Evolutionary conservation across 176 grass and related monocot species (phyloP), one percentile per base, ranked within the genome.

Genomic region (Carex scoparia): DNA sequence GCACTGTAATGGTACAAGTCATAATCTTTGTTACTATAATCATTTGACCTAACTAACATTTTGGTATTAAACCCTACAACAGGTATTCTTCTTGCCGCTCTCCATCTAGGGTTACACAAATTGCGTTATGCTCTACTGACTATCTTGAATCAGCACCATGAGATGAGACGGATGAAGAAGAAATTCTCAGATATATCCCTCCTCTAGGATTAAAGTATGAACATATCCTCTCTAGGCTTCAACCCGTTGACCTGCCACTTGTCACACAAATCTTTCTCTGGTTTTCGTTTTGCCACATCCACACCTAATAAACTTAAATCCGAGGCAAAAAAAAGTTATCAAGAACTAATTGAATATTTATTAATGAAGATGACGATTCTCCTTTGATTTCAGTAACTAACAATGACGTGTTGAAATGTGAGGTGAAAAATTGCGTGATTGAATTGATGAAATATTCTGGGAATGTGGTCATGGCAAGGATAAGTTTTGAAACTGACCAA

Each of bases 341-440:
- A 99, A 84, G 91, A 98, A 38, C 91, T 94, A 91, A 78, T 95
- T 1, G 96, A 95, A 84, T 98, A 98, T 74, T 88, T 98, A 91
- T 92, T 98, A 70, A 98, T 4, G 96, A 98, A 44, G 96, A 98
- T 85, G 96, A 98, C 73, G 93, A 98, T 81, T 84, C 85, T 1
- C 93, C 93, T 10, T 7, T 98, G 78, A 59, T 94, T 72, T 84
- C 64, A n/a, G 78, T 88, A 65, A 30, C n/a, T 10, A 89, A 89
- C 58, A 81, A 86, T 51, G 85, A 90, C 32, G 7, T 8, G 44
- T 80, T 93, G 7, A 95, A 87, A 85, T 79, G 62, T 18, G 83
- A 88, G 75, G 91, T 98, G 40, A 92, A 89, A 69, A 85, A 84
- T 61, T 92, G 90, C 57, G 81, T 90, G 18, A 69, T 61, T 4